Base-by-base conservation (phyloP, 257 asterid species). In the Salvia hispanica region DNA sequence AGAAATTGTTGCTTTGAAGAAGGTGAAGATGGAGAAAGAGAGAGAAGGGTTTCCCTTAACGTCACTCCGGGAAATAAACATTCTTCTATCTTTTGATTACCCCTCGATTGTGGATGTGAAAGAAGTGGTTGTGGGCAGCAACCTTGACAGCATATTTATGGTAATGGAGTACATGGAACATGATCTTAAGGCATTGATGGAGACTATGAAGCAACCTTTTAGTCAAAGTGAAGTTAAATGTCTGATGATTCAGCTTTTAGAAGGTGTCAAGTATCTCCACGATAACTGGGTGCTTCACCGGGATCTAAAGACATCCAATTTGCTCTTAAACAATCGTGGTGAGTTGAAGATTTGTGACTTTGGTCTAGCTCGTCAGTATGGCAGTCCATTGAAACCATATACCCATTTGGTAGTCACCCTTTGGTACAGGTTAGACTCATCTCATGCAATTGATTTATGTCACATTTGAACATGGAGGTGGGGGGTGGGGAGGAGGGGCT, bases 131-230 rank as follows among this genome's bases (percentile, higher is more conserved):
- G 90, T 89, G 12, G 96, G 98, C 4, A 81, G 84, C 83, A 87
- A 59, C 80, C 90, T 92, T 70, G 96, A 92, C 76, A 83, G 90
- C 78, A 92, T 92, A 67, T 92, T 83, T 77, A 87, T 92, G 96
- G 98, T 86, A 71, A 92, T 92, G 98, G 98, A 92, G 83, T 92
- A 92, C 81, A 92, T 92, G 98, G 98, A 92, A 71, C 98, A 92
- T 73, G 98, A 92, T 76, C 89, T 92, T 16, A 92, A 92, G 80
- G 96, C 82, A 55, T 79, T 92, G 72, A 83, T 92, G 96, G 96
- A 92, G 84, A 78, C 88, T 36, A 92, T 87, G 90, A 86, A 80
- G 58, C 96, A 89, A 52, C 96, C 95, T n/a, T 92, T 81, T 70
- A 89, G 87, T 72, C 95, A 87, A 76, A 87, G 96, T 80, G 96